Conservation (phyloP, 2,329 filamentous ascomycete species). For the Hyphodiscus sp. region DNA sequence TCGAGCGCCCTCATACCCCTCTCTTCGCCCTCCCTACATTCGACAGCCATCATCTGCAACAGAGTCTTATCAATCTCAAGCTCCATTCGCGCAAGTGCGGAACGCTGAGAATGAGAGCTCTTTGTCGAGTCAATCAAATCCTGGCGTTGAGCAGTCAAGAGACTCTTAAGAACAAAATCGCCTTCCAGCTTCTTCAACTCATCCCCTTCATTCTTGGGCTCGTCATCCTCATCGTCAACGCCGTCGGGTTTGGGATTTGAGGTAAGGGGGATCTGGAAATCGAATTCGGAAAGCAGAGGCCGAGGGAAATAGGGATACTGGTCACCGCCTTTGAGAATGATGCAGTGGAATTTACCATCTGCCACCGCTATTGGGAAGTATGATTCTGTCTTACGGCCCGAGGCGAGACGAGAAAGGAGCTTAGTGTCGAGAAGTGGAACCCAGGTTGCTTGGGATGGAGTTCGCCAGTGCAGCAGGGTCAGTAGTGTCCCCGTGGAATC, state of each 20-base stretch:
- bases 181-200: constrained; percentile 69
- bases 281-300: constrained; percentile 86
- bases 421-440: constrained; percentile 88
- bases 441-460: constrained; percentile 79
- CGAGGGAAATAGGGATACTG: constrained; percentile 89
- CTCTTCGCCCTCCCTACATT: constrained; percentile 90
- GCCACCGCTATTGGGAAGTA: constrained; percentile 97
- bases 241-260: constrained; percentile 40
- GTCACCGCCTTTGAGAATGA: constrained; percentile 95
- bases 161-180: constrained; percentile 65
- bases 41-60: constrained; percentile 78
- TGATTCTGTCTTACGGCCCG: constrained; percentile 77
- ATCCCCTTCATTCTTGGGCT: constrained; percentile 31
- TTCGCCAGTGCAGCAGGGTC: constrained; percentile 85
- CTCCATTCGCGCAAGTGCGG: constrained; percentile 63
- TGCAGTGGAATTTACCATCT: constrained; percentile 90
- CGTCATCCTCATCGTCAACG: constrained; percentile 31
- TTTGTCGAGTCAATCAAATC: constrained; percentile 67
- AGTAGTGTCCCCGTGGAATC: constrained; percentile 86
- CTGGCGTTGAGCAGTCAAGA: constrained; percentile 67
- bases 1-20: constrained; percentile 92
- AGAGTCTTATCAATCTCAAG: constrained; percentile 85
- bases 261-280: constrained; percentile 77
- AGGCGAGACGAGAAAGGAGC: constrained; percentile 71
- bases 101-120: constrained; percentile 56